A percentile compares a stretch with the other conserved stretches of the same genome.
Conservation (phyloP, 305 asterid species). For the Fraxinus greggii region DNA sequence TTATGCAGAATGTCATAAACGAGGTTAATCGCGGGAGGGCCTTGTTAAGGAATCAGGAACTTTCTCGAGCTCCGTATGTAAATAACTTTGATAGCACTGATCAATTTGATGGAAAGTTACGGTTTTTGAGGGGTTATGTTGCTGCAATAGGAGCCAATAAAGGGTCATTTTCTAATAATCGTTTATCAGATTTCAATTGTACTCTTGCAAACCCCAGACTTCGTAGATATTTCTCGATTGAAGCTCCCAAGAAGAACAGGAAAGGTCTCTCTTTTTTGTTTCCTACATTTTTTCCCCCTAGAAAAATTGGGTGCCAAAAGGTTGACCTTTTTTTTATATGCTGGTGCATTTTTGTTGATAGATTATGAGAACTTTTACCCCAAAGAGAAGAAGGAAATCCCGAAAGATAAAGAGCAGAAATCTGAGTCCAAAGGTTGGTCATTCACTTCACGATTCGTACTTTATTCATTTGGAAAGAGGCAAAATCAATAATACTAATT, state of each 20-base stretch:
- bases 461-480: conserved; percentile 8
- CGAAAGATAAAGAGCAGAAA: conserved; percentile 62
- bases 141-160: conserved; percentile 25
- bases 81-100: conserved; percentile 23
- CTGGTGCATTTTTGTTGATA: conserved; percentile 30
- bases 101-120: conserved; percentile 51
- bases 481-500: neutral
- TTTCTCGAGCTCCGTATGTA: conserved; percentile 34
- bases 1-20: conserved; percentile 58
- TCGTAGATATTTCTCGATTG: conserved; percentile 58
- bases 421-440: conserved; percentile 64
- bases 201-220: conserved; percentile 42
- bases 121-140: conserved; percentile 65
- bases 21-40: conserved; percentile 45
- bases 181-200: conserved; percentile 48
- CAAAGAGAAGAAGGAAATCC: conserved; percentile 58
- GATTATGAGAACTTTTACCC: conserved; percentile 74
- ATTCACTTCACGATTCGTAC: neutral
- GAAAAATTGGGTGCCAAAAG: conserved; percentile 1
- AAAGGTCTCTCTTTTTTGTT: conserved; percentile 19
- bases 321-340: neutral
- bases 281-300: neutral
- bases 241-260: conserved; percentile 76
- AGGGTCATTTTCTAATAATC: conserved; percentile 32
- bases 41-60: conserved; percentile 33